These are phyloP conservation scores for Neurospora tetraspora DNA, from an alignment of 495 filamentous ascomycete species.

Conservation along the genomic window DNA sequence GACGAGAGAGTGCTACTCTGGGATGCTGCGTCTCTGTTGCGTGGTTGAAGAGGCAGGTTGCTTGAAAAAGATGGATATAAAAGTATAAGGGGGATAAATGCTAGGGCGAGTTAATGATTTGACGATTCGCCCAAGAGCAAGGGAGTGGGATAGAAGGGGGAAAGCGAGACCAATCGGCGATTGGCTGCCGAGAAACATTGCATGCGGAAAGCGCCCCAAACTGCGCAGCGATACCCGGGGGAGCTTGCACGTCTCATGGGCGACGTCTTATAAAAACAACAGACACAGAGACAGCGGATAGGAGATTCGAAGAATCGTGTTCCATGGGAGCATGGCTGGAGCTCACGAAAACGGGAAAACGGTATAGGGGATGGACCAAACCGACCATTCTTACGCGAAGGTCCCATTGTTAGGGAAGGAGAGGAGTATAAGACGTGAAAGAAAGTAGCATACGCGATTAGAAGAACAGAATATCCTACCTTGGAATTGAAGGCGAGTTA, in stretches of 20 bases:
- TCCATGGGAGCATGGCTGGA: neutral
- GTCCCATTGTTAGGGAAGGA: neutral
- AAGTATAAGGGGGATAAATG: neutral
- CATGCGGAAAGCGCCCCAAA: neutral
- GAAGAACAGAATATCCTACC: neutral
- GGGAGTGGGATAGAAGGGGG: neutral
- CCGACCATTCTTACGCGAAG: neutral
- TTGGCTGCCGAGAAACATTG: neutral
- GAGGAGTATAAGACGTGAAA: neutral
- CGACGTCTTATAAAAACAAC: neutral
- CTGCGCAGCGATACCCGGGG: neutral
- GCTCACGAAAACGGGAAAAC: neutral
- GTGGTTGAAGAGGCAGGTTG: conserved; percentile 3
- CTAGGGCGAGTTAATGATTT: neutral
- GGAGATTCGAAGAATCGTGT: neutral
- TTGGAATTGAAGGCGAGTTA: neutral
- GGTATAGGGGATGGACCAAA: neutral
- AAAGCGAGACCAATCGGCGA: neutral
- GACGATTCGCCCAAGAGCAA: neutral
- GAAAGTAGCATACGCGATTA: neutral
- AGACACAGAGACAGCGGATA: neutral
- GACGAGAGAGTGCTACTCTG: conserved; percentile 84
- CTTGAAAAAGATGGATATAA: neutral
- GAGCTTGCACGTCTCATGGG: neutral
- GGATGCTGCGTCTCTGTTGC: conserved; percentile 56